Evolutionary conservation across 331 rosid genomes (phyloP).

Genomic region (Acacia concinna): DNA sequence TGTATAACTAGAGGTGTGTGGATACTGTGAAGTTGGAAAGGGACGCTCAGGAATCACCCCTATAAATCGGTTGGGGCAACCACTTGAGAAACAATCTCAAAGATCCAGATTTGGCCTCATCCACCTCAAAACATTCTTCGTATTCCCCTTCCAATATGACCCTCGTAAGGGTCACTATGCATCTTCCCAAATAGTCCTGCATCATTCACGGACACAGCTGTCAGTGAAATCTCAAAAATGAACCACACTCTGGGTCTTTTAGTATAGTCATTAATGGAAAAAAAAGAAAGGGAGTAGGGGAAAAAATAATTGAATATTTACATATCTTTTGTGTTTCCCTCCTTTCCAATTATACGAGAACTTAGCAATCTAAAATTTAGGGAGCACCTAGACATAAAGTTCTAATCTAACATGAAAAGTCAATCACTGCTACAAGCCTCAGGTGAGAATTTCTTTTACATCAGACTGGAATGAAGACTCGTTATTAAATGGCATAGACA

Average conservation of each 20-base stretch:
- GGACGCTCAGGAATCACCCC: conserved; percentile 65
- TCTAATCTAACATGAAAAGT: neutral
- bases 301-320: neutral
- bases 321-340: neutral
- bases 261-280: neutral
- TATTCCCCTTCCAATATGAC: conserved; percentile 88
- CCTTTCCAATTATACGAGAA: neutral
- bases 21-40: neutral
- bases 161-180: conserved; percentile 84
- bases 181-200: conserved; percentile 94
- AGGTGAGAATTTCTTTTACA: neutral
- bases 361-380: neutral
- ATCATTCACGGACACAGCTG: conserved; percentile 5
- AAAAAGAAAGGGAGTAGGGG: neutral
- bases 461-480: neutral
- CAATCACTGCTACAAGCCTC: neutral
- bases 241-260: neutral
- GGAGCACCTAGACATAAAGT: neutral
- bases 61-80: conserved; percentile 87
- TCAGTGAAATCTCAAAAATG: conserved; percentile 15
- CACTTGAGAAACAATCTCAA: conserved; percentile 85
- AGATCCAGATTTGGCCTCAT: conserved; percentile 80
- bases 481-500: neutral
- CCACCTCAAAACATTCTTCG: conserved; percentile 69
- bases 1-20: neutral